phyloP scores from a whole-genome alignment of 805 yeast species.

The Torulaspora indica region DNA sequence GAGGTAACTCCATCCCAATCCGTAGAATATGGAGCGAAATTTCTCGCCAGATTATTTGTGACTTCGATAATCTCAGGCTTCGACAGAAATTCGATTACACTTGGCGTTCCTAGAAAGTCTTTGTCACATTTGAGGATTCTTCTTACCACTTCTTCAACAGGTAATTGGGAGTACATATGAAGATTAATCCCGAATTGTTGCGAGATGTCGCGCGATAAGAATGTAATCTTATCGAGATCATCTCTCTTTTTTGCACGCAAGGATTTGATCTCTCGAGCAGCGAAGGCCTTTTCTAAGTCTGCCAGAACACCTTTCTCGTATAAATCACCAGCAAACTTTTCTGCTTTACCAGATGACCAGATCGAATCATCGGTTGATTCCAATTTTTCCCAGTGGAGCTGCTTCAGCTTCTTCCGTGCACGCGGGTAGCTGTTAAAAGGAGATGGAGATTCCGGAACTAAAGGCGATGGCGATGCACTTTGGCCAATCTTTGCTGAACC shows the following conservation, averaged over 20 bases:
- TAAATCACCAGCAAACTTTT: slow-evolving; percentile 54
- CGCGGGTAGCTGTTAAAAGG: slow-evolving; percentile 52
- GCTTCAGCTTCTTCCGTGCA: slow-evolving; percentile 78
- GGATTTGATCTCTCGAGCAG: slow-evolving; percentile 66
- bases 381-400: slow-evolving; percentile 94
- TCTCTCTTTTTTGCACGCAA: slow-evolving; percentile 44
- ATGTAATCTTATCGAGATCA: slow-evolving; percentile 54
- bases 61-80: slow-evolving; percentile 73
- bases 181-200: slow-evolving; percentile 94
- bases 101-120: slow-evolving; percentile 61
- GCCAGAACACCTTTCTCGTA: slow-evolving; percentile 72
- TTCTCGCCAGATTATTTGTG: slow-evolving; percentile 63
- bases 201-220: slow-evolving; percentile 76
- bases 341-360: slow-evolving; percentile 69
- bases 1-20: slow-evolving; percentile 52
- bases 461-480: slow-evolving; percentile 32
- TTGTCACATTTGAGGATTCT: slow-evolving; percentile 72
- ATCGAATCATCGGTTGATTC: slow-evolving; percentile 81
- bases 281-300: slow-evolving; percentile 82
- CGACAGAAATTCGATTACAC: slow-evolving; percentile 79
- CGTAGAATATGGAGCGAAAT: slow-evolving; percentile 73
- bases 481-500: slow-evolving; percentile 7
- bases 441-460: slow-evolving; percentile 34
- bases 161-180: slow-evolving; percentile 61
- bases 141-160: slow-evolving; percentile 63